Percentiles rank a stretch among this genome's conserved stretches.
These are phyloP conservation scores for Rhodotorula toruloides DNA, from an alignment of 768 basidiomycete genomes.

Conservation along the genomic window DNA sequence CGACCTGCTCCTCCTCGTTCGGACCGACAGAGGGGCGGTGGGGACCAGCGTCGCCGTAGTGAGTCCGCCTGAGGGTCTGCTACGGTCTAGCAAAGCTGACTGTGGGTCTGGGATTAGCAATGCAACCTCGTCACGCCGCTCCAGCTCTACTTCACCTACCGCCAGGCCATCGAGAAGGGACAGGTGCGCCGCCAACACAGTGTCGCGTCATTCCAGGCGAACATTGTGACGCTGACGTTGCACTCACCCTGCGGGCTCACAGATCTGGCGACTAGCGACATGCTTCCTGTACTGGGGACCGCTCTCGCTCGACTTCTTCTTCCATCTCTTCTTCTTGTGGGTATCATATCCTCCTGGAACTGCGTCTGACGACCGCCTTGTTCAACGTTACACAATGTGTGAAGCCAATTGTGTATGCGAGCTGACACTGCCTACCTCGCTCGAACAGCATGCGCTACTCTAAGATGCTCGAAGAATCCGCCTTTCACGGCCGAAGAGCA, in stretches of 20 bases:
- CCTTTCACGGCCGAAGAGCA: conserved; percentile 80
- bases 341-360: conserved; percentile 46
- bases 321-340: conserved; percentile 98
- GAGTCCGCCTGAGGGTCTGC: neutral
- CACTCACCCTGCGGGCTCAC: conserved; percentile 9
- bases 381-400: no score
- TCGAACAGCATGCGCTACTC: conserved; percentile 86
- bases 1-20: neutral
- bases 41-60: conserved; percentile 38
- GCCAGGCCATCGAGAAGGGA: conserved; percentile 35
- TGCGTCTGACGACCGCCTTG: no score
- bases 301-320: conserved; percentile 86
- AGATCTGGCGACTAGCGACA: conserved; percentile 83
- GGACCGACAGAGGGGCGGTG: conserved; percentile 32
- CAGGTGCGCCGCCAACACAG: no score
- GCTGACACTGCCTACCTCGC: no score
- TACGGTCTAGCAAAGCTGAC: neutral
- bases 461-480: conserved; percentile 92
- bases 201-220: neutral
- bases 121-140: conserved; percentile 41
- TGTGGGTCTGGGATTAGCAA: conserved; percentile 22
- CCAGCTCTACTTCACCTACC: conserved; percentile 44
- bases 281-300: conserved; percentile 96
- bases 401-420: no score
- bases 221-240: neutral